Evolutionary conservation across 2,329 filamentous ascomycete species (phyloP).

Genomic region (Alternaria brassicicola): DNA sequence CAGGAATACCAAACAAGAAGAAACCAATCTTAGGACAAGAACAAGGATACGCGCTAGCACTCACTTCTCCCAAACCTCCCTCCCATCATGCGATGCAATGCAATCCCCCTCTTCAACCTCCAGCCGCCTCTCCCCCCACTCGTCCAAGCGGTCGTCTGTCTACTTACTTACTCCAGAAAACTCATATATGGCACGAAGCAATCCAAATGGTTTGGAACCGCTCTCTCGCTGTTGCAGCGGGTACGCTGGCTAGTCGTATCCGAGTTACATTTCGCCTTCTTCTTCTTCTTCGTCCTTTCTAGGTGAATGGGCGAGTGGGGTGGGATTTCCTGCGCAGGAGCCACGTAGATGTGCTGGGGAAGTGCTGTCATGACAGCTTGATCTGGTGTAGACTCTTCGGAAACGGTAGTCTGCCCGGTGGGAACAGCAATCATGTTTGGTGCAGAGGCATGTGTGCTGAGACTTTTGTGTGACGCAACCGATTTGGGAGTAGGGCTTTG

Average conservation of each 20-base stretch:
- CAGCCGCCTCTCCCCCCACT: neutral
- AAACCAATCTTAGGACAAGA: neutral
- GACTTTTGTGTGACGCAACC: neutral
- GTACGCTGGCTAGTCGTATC: neutral
- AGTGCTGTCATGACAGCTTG: neutral
- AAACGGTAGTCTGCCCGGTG: too few species aligned
- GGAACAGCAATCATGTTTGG: too few species aligned
- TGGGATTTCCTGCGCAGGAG: neutral
- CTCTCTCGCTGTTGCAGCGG: neutral
- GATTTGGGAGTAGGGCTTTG: neutral
- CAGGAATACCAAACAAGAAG: neutral
- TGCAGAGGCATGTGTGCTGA: too few species aligned
- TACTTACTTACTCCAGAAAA: neutral
- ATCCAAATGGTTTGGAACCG: neutral
- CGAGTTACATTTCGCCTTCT: neutral
- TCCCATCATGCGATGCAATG: too few species aligned
- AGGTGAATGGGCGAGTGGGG: neutral
- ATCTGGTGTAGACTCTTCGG: neutral
- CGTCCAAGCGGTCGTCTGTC: neutral
- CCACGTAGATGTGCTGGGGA: neutral
- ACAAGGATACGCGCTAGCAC: neutral
- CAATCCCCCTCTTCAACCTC: too few species aligned
- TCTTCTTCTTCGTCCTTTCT: neutral
- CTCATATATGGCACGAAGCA: neutral
- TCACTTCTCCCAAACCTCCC: neutral